Evolutionary conservation across 768 basidiomycete genomes (phyloP), one percentile per base, ranked within the genome.

Genomic region (Dictyophora rubrovolvata): DNA sequence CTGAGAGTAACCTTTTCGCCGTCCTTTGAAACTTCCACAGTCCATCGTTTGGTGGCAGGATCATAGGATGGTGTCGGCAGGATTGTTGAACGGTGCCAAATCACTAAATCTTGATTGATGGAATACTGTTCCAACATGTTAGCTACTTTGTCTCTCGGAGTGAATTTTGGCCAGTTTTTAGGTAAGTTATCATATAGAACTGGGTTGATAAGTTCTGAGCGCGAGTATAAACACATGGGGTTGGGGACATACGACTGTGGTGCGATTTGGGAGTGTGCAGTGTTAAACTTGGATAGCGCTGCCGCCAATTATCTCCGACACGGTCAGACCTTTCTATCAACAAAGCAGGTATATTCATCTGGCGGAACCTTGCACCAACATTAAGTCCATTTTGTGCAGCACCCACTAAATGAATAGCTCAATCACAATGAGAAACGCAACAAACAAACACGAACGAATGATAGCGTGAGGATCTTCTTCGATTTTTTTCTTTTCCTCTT

Each of bases 101-200:
- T 69, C 9, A 71, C 65, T 11, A 79, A 66, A 54, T 79, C 78
- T 60, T 76, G 75, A 5, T 68, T 64, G 5, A 63, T 54, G 1
- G 66, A 72, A 59, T 79, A 78, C 18, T 72, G 68, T 62, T 78
- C 75, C 14, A 79, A 56, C 75, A 75, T 78, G 63, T 74, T 68
- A 0, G 75, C 77, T 8, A 78, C 48, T 61, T 77, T 77, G 56
- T 73, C 72, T 14, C 69, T 69, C 5, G 77, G 72, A 1, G 72
- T 74, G 59, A 68, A 78, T 18, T 66, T 65, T 1, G 77, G 76
- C 74, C 73, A 77, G 33, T 65, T 75, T 14, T 62, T 50, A 0
- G 77, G 74, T 56, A 64, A 76, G 0, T 71, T 63, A 51, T 72
- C 70, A 60, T 76, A 76, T 5, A 75, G 68, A 56, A 77, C 76